Evolutionary conservation across 2,329 filamentous ascomycete genomes (phyloP).

Genomic region (Aspergillus glaucus): DNA sequence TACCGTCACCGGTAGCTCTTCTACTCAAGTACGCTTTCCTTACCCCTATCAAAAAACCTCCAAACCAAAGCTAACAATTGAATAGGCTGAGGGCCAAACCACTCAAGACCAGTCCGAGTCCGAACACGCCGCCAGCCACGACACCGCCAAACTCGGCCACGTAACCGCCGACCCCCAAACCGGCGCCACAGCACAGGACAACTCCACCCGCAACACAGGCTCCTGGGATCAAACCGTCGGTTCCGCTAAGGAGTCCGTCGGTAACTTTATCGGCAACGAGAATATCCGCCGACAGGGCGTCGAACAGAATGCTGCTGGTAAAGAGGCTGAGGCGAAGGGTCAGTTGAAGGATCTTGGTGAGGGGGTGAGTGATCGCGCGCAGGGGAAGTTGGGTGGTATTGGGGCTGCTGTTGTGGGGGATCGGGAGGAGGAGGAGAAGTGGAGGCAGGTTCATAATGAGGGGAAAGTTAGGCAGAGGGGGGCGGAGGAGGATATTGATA

Average conservation of each 20-base stretch:
- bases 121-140: constrained; percentile 58
- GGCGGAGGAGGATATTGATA: constrained; percentile 73
- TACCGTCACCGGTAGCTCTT: constrained; percentile 63
- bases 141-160: constrained; percentile 60
- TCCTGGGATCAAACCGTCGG: constrained; percentile 87
- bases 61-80: too few relatives aligned
- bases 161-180: constrained; percentile 59
- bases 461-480: constrained; percentile 82
- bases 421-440: constrained; percentile 56
- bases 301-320: constrained; percentile 72
- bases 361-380: constrained; percentile 61
- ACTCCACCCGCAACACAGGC: constrained; percentile 64
- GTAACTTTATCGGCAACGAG: constrained; percentile 69
- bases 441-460: constrained; percentile 64
- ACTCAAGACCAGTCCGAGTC: constrained; percentile 58
- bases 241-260: constrained; percentile 73
- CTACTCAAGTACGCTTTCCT: constrained; percentile 51
- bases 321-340: constrained; percentile 74
- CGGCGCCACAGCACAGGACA: constrained; percentile 65
- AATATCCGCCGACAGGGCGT: constrained; percentile 66
- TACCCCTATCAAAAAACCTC: too few relatives aligned
- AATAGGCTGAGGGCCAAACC: constrained; percentile 50
- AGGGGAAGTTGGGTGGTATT: constrained; percentile 65
- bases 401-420: constrained; percentile 70
- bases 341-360: constrained; percentile 68